Conservation (phyloP, 225 moss, liverwort and hornwort species). For the Lunularia cruciata region DNA sequence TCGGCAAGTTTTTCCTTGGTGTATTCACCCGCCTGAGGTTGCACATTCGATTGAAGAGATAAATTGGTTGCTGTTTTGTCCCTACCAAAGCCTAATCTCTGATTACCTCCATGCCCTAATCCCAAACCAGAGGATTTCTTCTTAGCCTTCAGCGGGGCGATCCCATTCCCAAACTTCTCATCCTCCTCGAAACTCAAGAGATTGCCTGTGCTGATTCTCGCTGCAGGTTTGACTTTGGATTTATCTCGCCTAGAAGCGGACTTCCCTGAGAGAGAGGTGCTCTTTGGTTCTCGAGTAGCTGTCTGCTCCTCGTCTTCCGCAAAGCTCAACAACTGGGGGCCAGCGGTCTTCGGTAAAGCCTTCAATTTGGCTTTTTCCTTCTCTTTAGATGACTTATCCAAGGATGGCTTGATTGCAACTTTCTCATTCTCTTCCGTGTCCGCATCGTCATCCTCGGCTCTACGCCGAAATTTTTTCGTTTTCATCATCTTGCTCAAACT, state of each 20-base stretch:
- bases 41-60: conserved; percentile 67
- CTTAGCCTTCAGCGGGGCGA: conserved; percentile 29
- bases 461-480: conserved; percentile 47
- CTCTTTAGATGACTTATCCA: conserved; percentile 22
- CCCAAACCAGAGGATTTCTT: conserved; percentile 61
- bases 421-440: conserved; percentile 45
- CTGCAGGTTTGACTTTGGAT: conserved; percentile 42
- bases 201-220: conserved; percentile 39
- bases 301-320: conserved; percentile 83
- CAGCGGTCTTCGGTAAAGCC: conserved; percentile 44
- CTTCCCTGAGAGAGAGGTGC: conserved; percentile 22
- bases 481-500: conserved; percentile 41
- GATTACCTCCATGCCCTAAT: conserved; percentile 53
- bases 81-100: conserved; percentile 69
- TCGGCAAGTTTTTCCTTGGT: conserved; percentile 93
- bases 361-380: conserved; percentile 49
- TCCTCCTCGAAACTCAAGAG: conserved; percentile 62
- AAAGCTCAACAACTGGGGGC: conserved; percentile 74
- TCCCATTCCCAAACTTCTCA: conserved; percentile 35
- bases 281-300: conserved; percentile 33
- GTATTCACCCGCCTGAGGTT: conserved; percentile 85
- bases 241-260: conserved; percentile 50
- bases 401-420: conserved; percentile 11
- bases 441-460: conserved; percentile 49
- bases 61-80: conserved; percentile 47